Base-by-base conservation (phyloP, 306 rosid genomes). In the Cicer arietinum region DNA sequence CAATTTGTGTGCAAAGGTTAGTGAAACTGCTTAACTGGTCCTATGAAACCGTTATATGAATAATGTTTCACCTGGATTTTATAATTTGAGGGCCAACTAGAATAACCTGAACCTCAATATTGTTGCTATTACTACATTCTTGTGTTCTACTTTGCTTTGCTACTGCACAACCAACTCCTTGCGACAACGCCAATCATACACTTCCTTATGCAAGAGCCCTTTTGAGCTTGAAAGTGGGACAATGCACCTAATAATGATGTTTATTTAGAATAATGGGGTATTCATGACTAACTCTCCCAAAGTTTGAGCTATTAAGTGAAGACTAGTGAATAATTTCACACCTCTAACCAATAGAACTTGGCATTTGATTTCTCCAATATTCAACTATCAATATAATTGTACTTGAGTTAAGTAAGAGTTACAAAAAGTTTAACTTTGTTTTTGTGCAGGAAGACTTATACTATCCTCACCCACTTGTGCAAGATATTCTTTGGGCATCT, bases 401-500 rank as follows among this genome's bases (percentile, higher is more conserved):
- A 58, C 80, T 70, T 30, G 39, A 64, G 76, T 67, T 45, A 42
- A n/a, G 44, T 48, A 30, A 69, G 45, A 54, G 30, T 74, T 30
- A 78, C 56, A 25, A 67, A 74, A 74, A 67, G 73, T 59, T 65
- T 48, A 7, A 14, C 79, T 77, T 48, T 82, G 77, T 69, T 59
- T 61, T 78, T 76, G 46, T 79, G 74, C 89, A 92, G 98, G 98
- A 92, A 76, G 98, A 92, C 79, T 83, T 90, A 81, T 92, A 92
- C 81, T 92, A 92, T 79, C 98, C 98, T 54, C 98, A 92, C 44
- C 96, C 98, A 30, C 78, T 90, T 0, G 77, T 92, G 70, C 98
- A 92, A 74, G 98, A 92, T 78, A 73, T 92, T 79, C 98, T 92
- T 17, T 92, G 98, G 98, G 74, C 91, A 52, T 56, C 92, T 72